Percentiles rank a stretch among this genome's conserved stretches.
These are phyloP conservation scores for Benincasa hispida DNA, from an alignment of 306 rosid species.

Conservation along the genomic window DNA sequence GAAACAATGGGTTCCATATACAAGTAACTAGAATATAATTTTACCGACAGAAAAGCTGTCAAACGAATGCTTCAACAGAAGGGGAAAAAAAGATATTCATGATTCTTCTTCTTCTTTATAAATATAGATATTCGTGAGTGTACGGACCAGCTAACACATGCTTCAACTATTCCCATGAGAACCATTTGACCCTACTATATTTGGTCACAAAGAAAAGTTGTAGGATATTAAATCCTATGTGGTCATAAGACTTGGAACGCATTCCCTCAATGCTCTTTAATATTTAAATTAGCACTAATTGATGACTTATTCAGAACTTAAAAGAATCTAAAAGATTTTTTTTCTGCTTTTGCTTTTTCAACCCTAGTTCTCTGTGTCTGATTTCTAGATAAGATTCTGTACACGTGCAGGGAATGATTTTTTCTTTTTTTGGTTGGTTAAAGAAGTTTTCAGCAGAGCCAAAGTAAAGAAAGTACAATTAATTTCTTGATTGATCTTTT, in stretches of 20 bases:
- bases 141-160: background rate
- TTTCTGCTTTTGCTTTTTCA: background rate
- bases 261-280: background rate
- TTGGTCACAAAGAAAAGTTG: no score
- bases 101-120: background rate
- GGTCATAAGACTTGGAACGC: background rate
- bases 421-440: background rate
- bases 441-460: background rate
- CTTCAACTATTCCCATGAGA: background rate
- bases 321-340: background rate
- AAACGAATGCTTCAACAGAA: background rate
- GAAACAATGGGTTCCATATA: background rate
- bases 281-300: background rate
- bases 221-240: no score
- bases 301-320: background rate
- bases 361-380: background rate
- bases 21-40: no score
- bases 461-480: background rate
- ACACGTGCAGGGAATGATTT: background rate
- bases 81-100: no score
- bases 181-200: background rate
- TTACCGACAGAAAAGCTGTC: background rate
- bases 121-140: background rate
- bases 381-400: background rate
- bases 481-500: background rate